phyloP scores from a whole-genome alignment of 2,329 filamentous ascomycete species.

The Aspergillus terreus region DNA sequence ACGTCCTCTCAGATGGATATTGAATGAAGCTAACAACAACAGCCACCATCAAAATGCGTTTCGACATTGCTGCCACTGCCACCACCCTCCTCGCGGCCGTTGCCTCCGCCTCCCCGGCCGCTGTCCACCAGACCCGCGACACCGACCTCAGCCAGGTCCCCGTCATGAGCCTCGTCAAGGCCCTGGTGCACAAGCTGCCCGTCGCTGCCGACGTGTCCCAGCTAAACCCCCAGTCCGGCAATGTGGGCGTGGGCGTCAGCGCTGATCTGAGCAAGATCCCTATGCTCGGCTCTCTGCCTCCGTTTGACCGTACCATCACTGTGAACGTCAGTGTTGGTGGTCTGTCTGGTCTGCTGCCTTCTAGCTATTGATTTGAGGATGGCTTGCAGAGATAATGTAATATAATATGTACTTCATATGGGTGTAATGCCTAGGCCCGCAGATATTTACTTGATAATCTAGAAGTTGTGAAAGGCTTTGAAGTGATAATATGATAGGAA shows the following conservation, averaged over 20 bases:
- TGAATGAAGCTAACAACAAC: too few species aligned
- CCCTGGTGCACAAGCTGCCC: background rate
- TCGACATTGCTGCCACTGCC: constrained; percentile 1
- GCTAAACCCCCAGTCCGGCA: background rate
- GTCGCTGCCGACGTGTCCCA: background rate
- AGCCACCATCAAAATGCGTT: constrained; percentile 1
- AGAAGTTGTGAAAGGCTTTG: too few species aligned
- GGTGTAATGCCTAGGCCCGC: too few species aligned
- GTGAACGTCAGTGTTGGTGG: background rate
- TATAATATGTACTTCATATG: too few species aligned
- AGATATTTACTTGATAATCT: too few species aligned
- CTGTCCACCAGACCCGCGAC: background rate
- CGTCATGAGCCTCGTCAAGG: background rate
- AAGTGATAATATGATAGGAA: too few species aligned
- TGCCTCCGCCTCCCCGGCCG: background rate
- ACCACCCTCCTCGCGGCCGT: background rate
- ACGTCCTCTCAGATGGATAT: background rate
- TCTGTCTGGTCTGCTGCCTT: background rate
- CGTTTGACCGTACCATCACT: background rate
- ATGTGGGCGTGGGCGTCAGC: background rate
- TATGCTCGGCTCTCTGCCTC: background rate
- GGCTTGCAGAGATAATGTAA: too few species aligned
- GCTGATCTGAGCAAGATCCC: constrained; percentile 1
- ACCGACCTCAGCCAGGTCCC: background rate
- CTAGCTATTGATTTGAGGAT: too few species aligned